Evolutionary conservation across 2,329 filamentous ascomycete genomes (phyloP).

Genomic region (Neurospora crassa): DNA sequence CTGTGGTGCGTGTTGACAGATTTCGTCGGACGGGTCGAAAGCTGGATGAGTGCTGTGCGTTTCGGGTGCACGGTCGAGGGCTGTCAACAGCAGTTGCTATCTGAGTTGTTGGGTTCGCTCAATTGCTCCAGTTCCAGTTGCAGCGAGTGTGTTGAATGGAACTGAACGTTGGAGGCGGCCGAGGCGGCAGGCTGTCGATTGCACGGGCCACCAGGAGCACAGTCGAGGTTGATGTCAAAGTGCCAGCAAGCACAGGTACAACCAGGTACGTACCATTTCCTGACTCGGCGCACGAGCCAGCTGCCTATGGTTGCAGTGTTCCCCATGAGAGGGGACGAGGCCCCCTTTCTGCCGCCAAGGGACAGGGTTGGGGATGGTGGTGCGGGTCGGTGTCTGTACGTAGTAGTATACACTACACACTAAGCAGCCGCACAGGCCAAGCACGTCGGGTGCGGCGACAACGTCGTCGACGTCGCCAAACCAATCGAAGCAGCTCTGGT

Average conservation of each 20-base stretch:
- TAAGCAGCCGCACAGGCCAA: not conserved
- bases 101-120: not conserved
- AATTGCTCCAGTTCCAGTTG: not conserved
- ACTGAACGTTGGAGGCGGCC: not conserved
- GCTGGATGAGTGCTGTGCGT: not conserved
- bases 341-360: not conserved
- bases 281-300: not conserved
- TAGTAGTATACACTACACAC: not conserved
- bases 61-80: not conserved
- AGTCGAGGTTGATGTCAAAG: not conserved
- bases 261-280: not conserved
- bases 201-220: slow-evolving; percentile 1
- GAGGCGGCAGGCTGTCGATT: not conserved
- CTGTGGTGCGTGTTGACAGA: not conserved
- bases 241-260: not conserved
- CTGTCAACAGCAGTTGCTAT: not conserved
- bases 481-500: slow-evolving; percentile 1
- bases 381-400: not conserved
- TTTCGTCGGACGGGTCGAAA: not conserved
- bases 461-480: slow-evolving; percentile 3
- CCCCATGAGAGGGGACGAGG: not conserved
- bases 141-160: not conserved
- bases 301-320: not conserved
- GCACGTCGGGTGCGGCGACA: not conserved
- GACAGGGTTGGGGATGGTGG: not conserved